Evolutionary conservation across 148 eudicot genomes (phyloP), one percentile per base, ranked within the genome.

Genomic region (Camellia japonica): DNA sequence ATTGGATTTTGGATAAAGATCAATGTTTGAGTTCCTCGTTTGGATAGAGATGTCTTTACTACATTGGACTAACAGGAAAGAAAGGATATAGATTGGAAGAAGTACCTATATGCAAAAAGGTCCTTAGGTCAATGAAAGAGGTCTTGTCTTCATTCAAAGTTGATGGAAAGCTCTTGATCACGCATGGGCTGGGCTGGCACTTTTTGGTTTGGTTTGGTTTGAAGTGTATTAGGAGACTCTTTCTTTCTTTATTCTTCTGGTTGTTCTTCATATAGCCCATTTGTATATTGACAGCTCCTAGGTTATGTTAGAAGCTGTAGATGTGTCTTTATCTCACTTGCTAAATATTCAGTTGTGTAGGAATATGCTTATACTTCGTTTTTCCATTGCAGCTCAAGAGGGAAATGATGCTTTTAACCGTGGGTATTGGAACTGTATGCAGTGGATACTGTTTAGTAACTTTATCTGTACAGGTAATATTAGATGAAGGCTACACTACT

Each of bases 401-500:
- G 82, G 99, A 96, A 83, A 80, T 96, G 82, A 73, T 93, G 74
- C 91, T 93, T 78, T 68, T 96, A 90, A 96, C 95, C 6, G 85
- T 90, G 67, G 90, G 90, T 42, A 82, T 93, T 43, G 99, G 99
- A 91, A 87, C 97, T 68, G 93, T 89, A 79, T 93, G 99, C 83
- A 91, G 86, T 76, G 95, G 90, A 64, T 96, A 96, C 83, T 96
- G 99, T 82, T 88, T 96, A 67, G 23, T 93, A 30, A 82, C 77
- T 63, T 89, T 96, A 13, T 96, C 98, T 81, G 74, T 89, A 64
- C 91, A 96, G 97, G 99, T 93, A 84, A 76, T 38, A 69, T 63
- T 70, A 49, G 42, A 51, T 10, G 13, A 70, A 13, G 14, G 20
- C 68, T 68, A 47, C 14, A 47, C 79, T 59, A 18, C 41, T 79